A percentile compares a stretch with the other conserved stretches of the same genome.
phyloP scores from a whole-genome alignment of 768 basidiomycete genomes.

The Agrocybe chaxingu region DNA sequence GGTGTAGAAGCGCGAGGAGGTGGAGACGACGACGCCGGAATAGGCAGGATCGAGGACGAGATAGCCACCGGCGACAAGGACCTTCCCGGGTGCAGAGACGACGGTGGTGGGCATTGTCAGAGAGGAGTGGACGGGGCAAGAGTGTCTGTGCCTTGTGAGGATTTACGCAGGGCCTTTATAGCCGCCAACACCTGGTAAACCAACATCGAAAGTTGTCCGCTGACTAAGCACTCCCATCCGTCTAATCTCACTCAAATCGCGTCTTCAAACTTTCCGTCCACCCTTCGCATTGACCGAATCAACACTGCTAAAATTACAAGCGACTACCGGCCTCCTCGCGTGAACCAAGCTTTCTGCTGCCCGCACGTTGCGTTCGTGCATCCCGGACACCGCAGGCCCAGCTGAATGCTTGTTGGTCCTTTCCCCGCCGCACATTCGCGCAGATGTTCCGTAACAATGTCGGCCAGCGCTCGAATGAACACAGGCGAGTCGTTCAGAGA shows the following conservation, averaged over 20 bases:
- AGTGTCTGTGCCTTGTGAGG: not conserved
- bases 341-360: conserved; percentile 88
- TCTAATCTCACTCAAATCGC: conserved; percentile 13
- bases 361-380: conserved; percentile 89
- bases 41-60: conserved; percentile 89
- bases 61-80: conserved; percentile 93
- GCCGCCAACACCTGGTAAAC: not conserved
- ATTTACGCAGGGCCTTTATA: conserved; percentile 5
- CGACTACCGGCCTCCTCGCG: conserved; percentile 59
- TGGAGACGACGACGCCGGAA: conserved; percentile 86
- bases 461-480: conserved; percentile 92
- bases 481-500: conserved; percentile 95
- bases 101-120: conserved; percentile 53
- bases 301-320: conserved; percentile 14
- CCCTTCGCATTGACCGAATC: conserved; percentile 8
- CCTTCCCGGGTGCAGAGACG: conserved; percentile 93
- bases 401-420: conserved; percentile 72
- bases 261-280: conserved; percentile 5
- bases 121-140: conserved; percentile 8
- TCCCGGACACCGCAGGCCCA: conserved; percentile 88
- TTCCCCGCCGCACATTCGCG: conserved; percentile 55
- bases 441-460: conserved; percentile 82
- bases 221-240: conserved; percentile 12
- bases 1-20: conserved; percentile 93
- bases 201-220: not conserved